These are phyloP conservation scores for Jaapia argillacea DNA, from an alignment of 768 basidiomycete genomes.

Conservation along the genomic window DNA sequence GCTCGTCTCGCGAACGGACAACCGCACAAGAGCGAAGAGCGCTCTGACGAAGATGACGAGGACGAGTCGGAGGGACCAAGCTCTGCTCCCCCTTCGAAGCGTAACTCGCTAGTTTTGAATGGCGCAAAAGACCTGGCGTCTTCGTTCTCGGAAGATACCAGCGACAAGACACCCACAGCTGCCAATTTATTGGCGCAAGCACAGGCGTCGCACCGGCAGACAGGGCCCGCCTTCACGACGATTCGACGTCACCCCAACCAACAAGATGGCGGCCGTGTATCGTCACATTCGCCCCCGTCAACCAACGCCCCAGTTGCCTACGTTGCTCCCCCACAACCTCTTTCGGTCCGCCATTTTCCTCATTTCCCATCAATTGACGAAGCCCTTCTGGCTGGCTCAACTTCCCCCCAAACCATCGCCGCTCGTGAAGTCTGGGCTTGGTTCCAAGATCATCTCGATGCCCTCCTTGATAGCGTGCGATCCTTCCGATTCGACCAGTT, in stretches of 20 bases:
- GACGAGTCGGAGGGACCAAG: slow-evolving; percentile 71
- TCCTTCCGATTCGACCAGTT: slow-evolving; percentile 83
- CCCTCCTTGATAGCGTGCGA: slow-evolving; percentile 67
- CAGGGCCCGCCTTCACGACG: slow-evolving; percentile 59
- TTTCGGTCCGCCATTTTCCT: slow-evolving; percentile 67
- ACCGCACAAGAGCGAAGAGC: slow-evolving; percentile 52
- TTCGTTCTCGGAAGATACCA: slow-evolving; percentile 52
- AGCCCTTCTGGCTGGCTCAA: slow-evolving; percentile 63
- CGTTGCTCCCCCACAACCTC: slow-evolving; percentile 32
- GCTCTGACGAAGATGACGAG: slow-evolving; percentile 79
- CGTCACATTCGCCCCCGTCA: slow-evolving; percentile 47
- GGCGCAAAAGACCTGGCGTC: slow-evolving; percentile 48
- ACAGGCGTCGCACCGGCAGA: slow-evolving; percentile 54
- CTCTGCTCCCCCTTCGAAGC: slow-evolving; percentile 55
- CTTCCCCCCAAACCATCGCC: slow-evolving; percentile 67
- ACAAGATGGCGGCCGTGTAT: slow-evolving; percentile 45
- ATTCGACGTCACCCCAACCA: slow-evolving; percentile 63
- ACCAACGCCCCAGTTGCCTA: slow-evolving; percentile 33
- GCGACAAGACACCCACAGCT: slow-evolving; percentile 83
- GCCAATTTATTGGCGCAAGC: slow-evolving; percentile 69
- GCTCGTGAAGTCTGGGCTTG: slow-evolving; percentile 86
- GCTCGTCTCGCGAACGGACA: slow-evolving; percentile 63
- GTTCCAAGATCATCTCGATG: slow-evolving; percentile 88
- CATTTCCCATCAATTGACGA: slow-evolving; percentile 85
- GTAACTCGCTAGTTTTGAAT: slow-evolving; percentile 61